Conservation (phyloP, 1,284 basidiomycete genomes). For the Fomes fomentarius region DNA sequence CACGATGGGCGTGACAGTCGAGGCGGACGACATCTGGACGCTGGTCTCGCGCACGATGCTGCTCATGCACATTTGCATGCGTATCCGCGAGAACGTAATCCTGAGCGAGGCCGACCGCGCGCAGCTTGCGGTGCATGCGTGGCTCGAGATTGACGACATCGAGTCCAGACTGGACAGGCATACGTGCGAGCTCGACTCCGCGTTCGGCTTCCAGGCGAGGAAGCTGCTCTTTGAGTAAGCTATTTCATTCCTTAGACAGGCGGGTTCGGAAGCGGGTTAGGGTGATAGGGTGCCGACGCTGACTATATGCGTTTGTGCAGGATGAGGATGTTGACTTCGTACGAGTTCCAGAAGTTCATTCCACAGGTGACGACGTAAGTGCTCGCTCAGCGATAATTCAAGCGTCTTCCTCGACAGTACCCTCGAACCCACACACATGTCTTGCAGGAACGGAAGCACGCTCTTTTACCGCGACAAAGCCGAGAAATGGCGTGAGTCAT, state of each 20-base stretch:
- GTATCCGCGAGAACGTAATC: slow-evolving; percentile 49
- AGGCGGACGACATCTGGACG: slow-evolving; percentile 70
- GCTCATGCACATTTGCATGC: slow-evolving; percentile 69
- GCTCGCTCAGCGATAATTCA: neutral
- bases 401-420: neutral
- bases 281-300: neutral
- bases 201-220: slow-evolving; percentile 66
- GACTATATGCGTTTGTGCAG: slow-evolving; percentile 37
- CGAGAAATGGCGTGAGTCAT: slow-evolving; percentile 68
- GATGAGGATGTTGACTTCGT: slow-evolving; percentile 65
- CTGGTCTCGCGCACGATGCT: slow-evolving; percentile 66
- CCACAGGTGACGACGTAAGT: slow-evolving; percentile 60
- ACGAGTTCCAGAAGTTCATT: slow-evolving; percentile 65
- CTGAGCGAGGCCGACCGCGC: slow-evolving; percentile 53
- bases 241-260: neutral
- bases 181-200: slow-evolving; percentile 62
- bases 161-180: slow-evolving; percentile 64
- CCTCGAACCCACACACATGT: neutral
- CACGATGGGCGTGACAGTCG: slow-evolving; percentile 23
- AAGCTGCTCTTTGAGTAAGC: slow-evolving; percentile 76
- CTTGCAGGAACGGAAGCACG: slow-evolving; percentile 37
- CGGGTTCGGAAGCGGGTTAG: neutral
- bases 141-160: slow-evolving; percentile 69
- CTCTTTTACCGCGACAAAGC: slow-evolving; percentile 65
- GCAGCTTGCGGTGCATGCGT: slow-evolving; percentile 65